These are phyloP conservation scores for Xerophyta viscosa DNA, from an alignment of 106 monocot species.

Conservation along the genomic window DNA sequence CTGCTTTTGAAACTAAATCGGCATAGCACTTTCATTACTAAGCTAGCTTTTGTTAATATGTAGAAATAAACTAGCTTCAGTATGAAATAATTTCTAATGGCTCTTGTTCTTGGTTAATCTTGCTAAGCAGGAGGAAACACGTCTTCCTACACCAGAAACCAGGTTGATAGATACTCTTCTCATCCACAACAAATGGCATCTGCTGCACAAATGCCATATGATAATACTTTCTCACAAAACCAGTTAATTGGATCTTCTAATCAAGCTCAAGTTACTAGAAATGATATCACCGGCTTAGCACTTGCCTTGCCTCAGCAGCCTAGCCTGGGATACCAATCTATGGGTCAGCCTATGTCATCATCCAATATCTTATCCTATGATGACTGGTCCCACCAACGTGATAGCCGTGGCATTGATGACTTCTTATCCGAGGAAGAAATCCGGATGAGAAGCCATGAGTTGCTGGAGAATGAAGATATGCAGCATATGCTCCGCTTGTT, in stretches of 20 bases:
- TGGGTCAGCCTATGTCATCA: slow-evolving; percentile 9
- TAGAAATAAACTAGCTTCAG: too few species aligned
- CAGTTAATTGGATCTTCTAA: slow-evolving; percentile 12
- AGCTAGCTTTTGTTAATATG: too few species aligned
- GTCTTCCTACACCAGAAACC: slow-evolving; percentile 12
- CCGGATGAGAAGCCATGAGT: slow-evolving; percentile 46
- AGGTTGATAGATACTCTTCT: slow-evolving; percentile 12
- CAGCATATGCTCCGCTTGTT: slow-evolving; percentile 51
- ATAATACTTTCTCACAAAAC: slow-evolving; percentile 9
- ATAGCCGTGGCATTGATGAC: slow-evolving; percentile 15
- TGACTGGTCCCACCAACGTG: slow-evolving; percentile 16
- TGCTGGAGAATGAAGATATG: slow-evolving; percentile 60
- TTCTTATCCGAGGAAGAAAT: slow-evolving; percentile 44
- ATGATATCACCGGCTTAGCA: slow-evolving; percentile 16
- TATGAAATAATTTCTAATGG: too few species aligned
- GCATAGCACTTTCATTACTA: too few species aligned
- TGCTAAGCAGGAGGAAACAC: not conserved
- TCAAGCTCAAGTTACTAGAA: slow-evolving; percentile 18
- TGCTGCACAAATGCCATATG: slow-evolving; percentile 7
- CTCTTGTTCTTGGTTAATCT: not conserved
- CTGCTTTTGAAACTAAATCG: too few species aligned
- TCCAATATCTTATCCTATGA: slow-evolving; percentile 10
- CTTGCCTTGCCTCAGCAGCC: slow-evolving; percentile 17
- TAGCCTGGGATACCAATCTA: slow-evolving; percentile 14
- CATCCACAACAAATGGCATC: slow-evolving; percentile 6